Base-by-base conservation (phyloP, 495 filamentous ascomycete species). In the Chaetomidium leptoderma region DNA sequence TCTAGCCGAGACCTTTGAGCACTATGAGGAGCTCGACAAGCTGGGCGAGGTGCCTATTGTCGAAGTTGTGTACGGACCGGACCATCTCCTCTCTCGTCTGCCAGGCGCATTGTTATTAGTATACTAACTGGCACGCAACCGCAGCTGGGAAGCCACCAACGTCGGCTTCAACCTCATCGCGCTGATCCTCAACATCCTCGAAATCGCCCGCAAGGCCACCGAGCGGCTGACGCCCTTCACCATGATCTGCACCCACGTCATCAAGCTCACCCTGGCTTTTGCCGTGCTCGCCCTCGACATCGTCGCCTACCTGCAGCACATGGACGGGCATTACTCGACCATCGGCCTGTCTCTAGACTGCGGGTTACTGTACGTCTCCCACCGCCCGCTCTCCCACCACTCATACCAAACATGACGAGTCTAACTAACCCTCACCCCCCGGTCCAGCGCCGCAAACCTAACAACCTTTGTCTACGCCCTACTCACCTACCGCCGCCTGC, bases 61-160 rank as follows among this genome's bases (percentile, higher is more conserved):
- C n/a, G 75, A 78, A 58, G 67, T 78, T 50, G 69, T 78, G 76
- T 79, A 70, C 54, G 76, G 16, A 9, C 42, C 5, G 6, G 4
- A 21, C 10, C 47, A n/a, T 14, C 27, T 9, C 9, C 6, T 26
- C 16, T 8, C n/a, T 5, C 47, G 3, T 2, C 9, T 26, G 11
- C 14, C 26, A 1, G 24, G 5, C 7, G 11, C 4, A n/a, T 16
- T 13, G 16, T 40, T 27, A 40, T 23, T 17, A 6, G 32, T 24
- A 4, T 44, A 19, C 40, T 44, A 4, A 44, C n/a, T n/a, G n/a
- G n/a, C n/a, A n/a, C 40, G 16, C 26, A 23, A 21, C 29, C 23
- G 13, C 36, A 79, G 76, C 43, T 79, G 77, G 77, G 77, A 78
- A 62, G 62, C 64, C 37, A 72, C 70, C 27, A 78, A 78, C 40